phyloP scores from a whole-genome alignment of 345 rosid genomes.

The Turritis glabra region DNA sequence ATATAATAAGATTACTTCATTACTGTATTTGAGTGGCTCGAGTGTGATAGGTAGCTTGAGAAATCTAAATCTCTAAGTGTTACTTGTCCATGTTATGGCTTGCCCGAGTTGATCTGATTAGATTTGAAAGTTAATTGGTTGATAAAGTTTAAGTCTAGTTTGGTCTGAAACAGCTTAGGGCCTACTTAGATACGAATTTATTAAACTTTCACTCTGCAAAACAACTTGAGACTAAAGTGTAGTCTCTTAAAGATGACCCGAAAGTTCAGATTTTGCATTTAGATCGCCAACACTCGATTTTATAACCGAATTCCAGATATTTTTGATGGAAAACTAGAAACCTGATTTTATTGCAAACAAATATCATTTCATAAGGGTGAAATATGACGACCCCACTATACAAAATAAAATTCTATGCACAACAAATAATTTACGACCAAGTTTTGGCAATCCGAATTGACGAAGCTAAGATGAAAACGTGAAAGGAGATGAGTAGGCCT shows the following conservation, averaged over 20 bases:
- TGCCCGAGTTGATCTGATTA: not conserved
- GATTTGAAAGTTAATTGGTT: not conserved
- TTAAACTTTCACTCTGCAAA: not conserved
- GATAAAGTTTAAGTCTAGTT: not conserved
- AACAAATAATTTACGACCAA: constrained; percentile 15
- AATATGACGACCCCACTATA: no score
- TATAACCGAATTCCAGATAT: not conserved
- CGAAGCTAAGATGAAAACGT: constrained; percentile 37
- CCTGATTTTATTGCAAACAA: constrained; percentile 7
- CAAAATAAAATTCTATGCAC: constrained; percentile 27
- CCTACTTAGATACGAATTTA: not conserved
- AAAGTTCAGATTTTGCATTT: not conserved
- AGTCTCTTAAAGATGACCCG: not conserved
- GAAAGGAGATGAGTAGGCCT: constrained; percentile 39
- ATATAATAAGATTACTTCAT: not conserved
- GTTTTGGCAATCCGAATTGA: constrained; percentile 24
- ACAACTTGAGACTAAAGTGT: not conserved
- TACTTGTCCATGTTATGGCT: not conserved
- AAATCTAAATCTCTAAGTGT: not conserved
- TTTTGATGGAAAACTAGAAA: not conserved
- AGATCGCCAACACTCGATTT: not conserved
- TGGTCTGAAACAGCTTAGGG: not conserved
- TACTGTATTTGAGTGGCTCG: not conserved
- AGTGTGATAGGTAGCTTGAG: not conserved
- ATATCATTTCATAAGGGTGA: constrained; percentile 1